Base-by-base conservation (phyloP, 2,329 filamentous ascomycete genomes). In the Plenodomus tracheiphilus region DNA sequence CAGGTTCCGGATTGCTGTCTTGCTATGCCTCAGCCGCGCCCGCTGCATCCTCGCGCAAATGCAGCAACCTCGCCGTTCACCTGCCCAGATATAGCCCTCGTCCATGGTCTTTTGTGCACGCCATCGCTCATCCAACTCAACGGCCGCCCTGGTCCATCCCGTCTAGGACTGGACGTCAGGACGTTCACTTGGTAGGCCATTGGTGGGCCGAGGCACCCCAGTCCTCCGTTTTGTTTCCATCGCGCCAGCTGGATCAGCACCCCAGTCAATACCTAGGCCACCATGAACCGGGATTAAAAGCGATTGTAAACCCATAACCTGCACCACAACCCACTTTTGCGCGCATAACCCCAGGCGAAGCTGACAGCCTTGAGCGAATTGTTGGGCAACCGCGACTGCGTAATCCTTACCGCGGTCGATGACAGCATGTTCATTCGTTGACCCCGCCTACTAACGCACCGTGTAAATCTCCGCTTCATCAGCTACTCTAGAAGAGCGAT, bases 11-110 rank as follows among this genome's bases (percentile, higher is more conserved):
- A 46, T 18, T 44, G 37, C 44, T 55, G 53, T 56, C 37, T 56
- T 41, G 53, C 49, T 56, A 49, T 51, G 47, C 50, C 49, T 53
- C 53, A 54, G 48, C 51, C 47, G 47, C 49, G 20, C 43, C 28
- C 39, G 35, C 52, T 54, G 46, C 54, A 51, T 43, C 43, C 35
- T 39, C 39, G 49, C 50, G 61, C 54, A 46, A 56, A 58, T 58
- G 34, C 50, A 59, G 59, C 55, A 49, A 60, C 56, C 47, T 62
- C 59, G 57, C 60, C 62, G 59, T 62, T 49, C 56, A 54, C 51
- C 47, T 51, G 18, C 48, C 50, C 38, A 36, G 49, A 21, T 49
- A 36, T 51, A 45, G 54, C 44, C 45, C 50, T 37, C 46, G 13
- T n/a, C 39, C 40, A 37, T 41, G 38, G 22, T 28, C 36, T 44